Evolutionary conservation across 106 monocot species (phyloP), one percentile per base, ranked within the genome.

Genomic region (Cymbidium sinense): DNA sequence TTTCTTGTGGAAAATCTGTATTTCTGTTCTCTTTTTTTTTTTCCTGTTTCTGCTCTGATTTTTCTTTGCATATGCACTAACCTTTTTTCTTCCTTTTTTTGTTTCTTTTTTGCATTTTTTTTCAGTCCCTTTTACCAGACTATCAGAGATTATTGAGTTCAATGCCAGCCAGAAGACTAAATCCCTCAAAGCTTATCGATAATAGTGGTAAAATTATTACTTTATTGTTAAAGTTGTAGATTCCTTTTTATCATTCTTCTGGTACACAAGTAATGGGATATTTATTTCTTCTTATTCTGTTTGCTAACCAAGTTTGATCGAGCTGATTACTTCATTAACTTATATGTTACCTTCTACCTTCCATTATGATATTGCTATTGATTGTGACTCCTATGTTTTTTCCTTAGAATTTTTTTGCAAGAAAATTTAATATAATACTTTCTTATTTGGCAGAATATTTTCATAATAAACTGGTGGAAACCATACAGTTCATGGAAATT

Each of bases 401-500:
- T 7, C 8, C 4, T 28, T 55, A 28, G 30, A 35, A 30, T 30
- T 76, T 55, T 10, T 21, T 43, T 58, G 47, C 20, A 21, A 55
- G 44, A 44, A 10, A 34, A 25, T 50, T 4, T 71, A 71, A 4
- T 37, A 4, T 35, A 37, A 13, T 74, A 44, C 4, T 44, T 67
- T 74, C 9, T 70, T 75, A 28, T 34, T 86, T 86, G 55, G 54
- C 90, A 98, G 96, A 98, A 78, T 98, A 93, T 82, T 98, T 98
- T 87, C 89, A 94, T 37, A 98, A 94, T 70, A 98, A 98, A 37
- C 82, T 98, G 85, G 96, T 98, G 84, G 96, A 98, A 77, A 98
- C 96, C 35, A 94, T 98, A 54, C 96, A 98, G 81, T 98, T 98
- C 77, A 98, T 98, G 94, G 96, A 98, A 86, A 86, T 94, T 69